A percentile compares a stretch with the other conserved stretches of the same genome.
These are phyloP conservation scores for Diplodia intermedia DNA, from an alignment of 2,329 filamentous ascomycete species.

Conservation along the genomic window DNA sequence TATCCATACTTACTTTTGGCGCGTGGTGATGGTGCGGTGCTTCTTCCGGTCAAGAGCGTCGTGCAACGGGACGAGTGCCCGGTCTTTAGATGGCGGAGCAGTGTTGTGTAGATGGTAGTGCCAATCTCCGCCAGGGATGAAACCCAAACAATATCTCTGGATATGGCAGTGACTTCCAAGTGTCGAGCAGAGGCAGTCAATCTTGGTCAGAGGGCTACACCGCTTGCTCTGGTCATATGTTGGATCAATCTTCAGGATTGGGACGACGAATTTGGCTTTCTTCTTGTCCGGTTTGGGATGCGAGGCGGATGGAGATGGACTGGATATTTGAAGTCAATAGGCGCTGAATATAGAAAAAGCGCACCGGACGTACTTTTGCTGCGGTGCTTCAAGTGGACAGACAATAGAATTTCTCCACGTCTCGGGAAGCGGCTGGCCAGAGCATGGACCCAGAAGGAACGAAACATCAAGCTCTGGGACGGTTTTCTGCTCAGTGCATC, in stretches of 20 bases:
- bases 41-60: background rate
- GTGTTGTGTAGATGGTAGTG: slow-evolving; percentile 31
- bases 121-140: slow-evolving; percentile 9
- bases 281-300: background rate
- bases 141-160: slow-evolving; percentile 20
- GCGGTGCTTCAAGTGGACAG: too few species aligned
- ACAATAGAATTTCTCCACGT: too few species aligned
- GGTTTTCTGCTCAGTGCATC: too few species aligned
- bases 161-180: background rate
- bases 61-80: background rate
- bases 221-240: background rate
- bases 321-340: too few species aligned
- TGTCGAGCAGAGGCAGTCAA: background rate
- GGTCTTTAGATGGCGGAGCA: background rate
- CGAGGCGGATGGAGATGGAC: too few species aligned
- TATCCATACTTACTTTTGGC: background rate
- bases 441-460: too few species aligned
- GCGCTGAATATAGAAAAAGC: too few species aligned
- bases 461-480: too few species aligned
- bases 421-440: too few species aligned
- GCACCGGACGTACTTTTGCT: too few species aligned
- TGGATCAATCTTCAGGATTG: background rate
- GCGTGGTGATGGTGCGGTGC: background rate
- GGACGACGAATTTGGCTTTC: background rate
- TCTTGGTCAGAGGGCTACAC: background rate